These are phyloP conservation scores for Solanum clarkiae DNA, from an alignment of 257 asterid genomes.

Conservation along the genomic window DNA sequence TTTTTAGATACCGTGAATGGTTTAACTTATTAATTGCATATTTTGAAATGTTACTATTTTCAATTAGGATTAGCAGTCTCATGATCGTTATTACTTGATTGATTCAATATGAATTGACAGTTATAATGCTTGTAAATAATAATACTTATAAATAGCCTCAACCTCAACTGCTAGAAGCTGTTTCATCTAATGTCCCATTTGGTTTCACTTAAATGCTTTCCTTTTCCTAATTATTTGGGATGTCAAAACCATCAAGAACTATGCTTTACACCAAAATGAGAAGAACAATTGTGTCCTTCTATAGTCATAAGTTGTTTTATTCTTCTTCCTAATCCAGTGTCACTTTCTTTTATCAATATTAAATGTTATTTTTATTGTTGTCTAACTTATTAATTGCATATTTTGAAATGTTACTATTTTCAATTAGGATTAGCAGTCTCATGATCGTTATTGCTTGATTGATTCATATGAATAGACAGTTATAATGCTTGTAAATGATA, in stretches of 20 bases:
- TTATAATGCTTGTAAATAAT: not conserved
- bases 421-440: not conserved
- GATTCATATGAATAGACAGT: not conserved
- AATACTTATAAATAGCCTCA: not conserved
- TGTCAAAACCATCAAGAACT: not conserved
- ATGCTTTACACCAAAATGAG: not conserved
- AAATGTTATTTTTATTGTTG: not conserved
- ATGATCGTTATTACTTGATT: not conserved
- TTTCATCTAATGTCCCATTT: not conserved
- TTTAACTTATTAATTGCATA: not conserved
- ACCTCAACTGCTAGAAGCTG: not conserved
- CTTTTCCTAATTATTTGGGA: not conserved
- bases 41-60: not conserved
- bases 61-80: not conserved
- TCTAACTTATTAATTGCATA: not conserved
- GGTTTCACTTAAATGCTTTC: not conserved
- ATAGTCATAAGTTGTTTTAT: not conserved
- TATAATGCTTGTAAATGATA: not conserved
- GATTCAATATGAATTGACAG: not conserved
- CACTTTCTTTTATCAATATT: not conserved
- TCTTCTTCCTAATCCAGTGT: not conserved
- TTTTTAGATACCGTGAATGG: not conserved
- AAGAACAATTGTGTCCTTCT: not conserved
- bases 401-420: not conserved
- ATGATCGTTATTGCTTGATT: not conserved